Conservation (phyloP, 192 early-diverging fungal genomes). For the Lunasporangiospora selenospora region DNA sequence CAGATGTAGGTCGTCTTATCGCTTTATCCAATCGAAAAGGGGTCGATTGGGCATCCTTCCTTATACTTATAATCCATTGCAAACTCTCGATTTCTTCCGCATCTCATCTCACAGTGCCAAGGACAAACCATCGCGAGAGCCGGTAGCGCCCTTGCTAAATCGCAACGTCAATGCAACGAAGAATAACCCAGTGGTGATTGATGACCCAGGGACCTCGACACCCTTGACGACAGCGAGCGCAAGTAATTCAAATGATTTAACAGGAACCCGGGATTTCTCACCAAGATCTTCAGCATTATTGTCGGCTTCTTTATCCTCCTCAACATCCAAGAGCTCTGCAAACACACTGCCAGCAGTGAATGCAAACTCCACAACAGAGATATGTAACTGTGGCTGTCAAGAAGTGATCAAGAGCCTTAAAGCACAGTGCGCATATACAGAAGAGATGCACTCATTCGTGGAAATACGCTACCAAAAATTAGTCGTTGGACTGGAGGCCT, state of each 20-base stretch:
- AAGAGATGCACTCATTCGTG: conserved; percentile 5
- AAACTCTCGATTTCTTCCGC: too few relatives aligned
- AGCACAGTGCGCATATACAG: conserved; percentile 18
- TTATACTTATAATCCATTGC: too few relatives aligned
- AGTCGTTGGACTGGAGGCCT: conserved; percentile 1
- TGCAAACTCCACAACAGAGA: too few relatives aligned
- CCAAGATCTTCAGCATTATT: not conserved
- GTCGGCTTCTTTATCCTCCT: not conserved
- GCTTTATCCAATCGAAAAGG: too few relatives aligned
- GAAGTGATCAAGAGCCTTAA: conserved; percentile 21
- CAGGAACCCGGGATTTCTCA: not conserved
- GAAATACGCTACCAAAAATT: conserved; percentile 18
- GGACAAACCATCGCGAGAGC: too few relatives aligned
- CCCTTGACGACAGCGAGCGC: not conserved
- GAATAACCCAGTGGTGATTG: too few relatives aligned
- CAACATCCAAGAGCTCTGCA: not conserved
- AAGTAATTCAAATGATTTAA: conserved; percentile 8
- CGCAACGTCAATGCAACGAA: too few relatives aligned
- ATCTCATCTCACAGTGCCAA: too few relatives aligned
- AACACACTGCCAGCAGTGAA: not conserved
- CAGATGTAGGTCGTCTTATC: too few relatives aligned
- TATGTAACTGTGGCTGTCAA: conserved; percentile 25
- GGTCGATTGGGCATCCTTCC: too few relatives aligned
- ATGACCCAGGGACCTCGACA: not conserved
- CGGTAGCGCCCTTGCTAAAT: too few relatives aligned